A percentile compares a stretch with the other conserved stretches of the same genome.
phyloP scores from a whole-genome alignment of 2,329 filamentous ascomycete species.

The Arthroderma sp. region DNA sequence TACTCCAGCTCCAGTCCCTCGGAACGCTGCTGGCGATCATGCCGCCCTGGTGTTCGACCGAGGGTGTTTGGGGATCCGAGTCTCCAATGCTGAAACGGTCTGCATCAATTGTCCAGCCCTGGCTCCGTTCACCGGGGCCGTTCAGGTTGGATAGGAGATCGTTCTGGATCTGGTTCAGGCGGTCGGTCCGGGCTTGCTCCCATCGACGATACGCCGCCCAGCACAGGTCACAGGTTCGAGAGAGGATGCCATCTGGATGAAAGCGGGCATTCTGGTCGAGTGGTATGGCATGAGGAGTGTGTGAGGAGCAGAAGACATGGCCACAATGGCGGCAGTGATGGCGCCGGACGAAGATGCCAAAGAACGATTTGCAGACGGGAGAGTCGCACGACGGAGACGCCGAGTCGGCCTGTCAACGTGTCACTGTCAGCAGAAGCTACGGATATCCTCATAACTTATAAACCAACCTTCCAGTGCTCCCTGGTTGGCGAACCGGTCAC shows the following conservation, averaged over 20 bases:
- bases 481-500: slow-evolving; percentile 49
- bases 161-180: slow-evolving; percentile 41
- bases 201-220: slow-evolving; percentile 47
- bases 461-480: slow-evolving; percentile 54
- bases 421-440: neutral
- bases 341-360: slow-evolving; percentile 50
- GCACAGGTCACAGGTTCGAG: slow-evolving; percentile 51
- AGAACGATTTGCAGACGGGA: slow-evolving; percentile 45
- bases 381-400: slow-evolving; percentile 46
- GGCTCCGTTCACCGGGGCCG: slow-evolving; percentile 10
- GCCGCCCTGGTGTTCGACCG: slow-evolving; percentile 26
- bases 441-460: neutral
- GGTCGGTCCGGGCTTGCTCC: slow-evolving; percentile 39
- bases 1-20: slow-evolving; percentile 51
- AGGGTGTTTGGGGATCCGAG: slow-evolving; percentile 7
- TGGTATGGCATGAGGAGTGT: slow-evolving; percentile 45
- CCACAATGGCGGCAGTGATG: slow-evolving; percentile 58
- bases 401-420: slow-evolving; percentile 41
- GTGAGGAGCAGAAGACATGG: slow-evolving; percentile 51
- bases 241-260: slow-evolving; percentile 45
- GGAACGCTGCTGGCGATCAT: slow-evolving; percentile 44
- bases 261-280: slow-evolving; percentile 54
- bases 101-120: slow-evolving; percentile 12
- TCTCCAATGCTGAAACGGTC: slow-evolving; percentile 13
- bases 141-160: slow-evolving; percentile 23